Evolutionary conservation across 164 flowering plant species (phyloP), one percentile per base, ranked within the genome.

Genomic region (Vitis rupestris): DNA sequence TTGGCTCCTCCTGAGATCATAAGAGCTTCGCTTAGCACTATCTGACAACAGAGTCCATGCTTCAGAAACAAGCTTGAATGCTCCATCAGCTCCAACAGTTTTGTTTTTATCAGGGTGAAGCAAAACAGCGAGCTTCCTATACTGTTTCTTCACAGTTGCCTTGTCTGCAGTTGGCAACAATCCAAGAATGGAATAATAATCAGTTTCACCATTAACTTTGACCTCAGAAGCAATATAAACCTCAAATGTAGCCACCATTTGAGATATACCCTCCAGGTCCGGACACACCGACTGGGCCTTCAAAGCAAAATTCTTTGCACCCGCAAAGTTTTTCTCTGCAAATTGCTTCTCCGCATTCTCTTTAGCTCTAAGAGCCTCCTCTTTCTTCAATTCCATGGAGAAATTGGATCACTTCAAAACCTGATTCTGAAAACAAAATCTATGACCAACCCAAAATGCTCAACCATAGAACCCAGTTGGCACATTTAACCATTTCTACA

Each of bases 101-200:
- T 83, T 86, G 80, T 92, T 92, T 79, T 90, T 88, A 67, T 92
- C 93, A 48, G 93, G 93, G 71, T 92, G 95, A 50, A 90, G 91
- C 71, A 92, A 71, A 64, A 90, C 86, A 17, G 92, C 93, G 85
- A 92, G 70, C 82, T 84, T 88, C 77, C 70, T 87, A 63, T 84
- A 90, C 74, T 87, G 94, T 69, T 78, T 90, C 78, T 84, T 90
- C 63, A 92, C 76, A 48, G 78, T 76, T 13, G 77, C 77, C 53
- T 74, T 83, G 23, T 86, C 88, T 0, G 89, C 88, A 44, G 79
- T 78, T 15, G 88, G 90, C 31, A 81, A 83, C 76, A 91, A 59
- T 12, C 94, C 93, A 70, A 91, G 90, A 74, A 91, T 76, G 3
- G 90, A 77, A 76, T 88, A 90, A 59, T 82, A 85, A 79, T 88